These are phyloP conservation scores for Penicillium verhagenii DNA, from an alignment of 495 filamentous ascomycete genomes.

Conservation along the genomic window DNA sequence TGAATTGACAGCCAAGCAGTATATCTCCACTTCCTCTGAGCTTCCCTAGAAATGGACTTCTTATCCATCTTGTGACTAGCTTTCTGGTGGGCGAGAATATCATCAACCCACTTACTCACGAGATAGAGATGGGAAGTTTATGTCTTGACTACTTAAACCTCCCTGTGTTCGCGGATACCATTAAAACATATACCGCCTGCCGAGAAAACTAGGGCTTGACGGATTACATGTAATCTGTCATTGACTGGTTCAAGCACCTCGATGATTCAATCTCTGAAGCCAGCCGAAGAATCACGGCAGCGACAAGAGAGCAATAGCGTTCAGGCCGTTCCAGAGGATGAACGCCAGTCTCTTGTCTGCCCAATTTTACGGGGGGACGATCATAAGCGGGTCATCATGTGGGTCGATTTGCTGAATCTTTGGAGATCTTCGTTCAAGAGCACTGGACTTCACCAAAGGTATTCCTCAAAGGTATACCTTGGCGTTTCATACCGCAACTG, in stretches of 20 bases:
- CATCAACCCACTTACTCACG: background rate
- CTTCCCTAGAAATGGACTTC: no score
- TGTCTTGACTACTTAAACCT: conserved; percentile 3
- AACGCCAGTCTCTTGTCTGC: background rate
- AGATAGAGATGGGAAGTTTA: conserved; percentile 2
- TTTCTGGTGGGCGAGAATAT: conserved; percentile 3
- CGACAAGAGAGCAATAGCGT: background rate
- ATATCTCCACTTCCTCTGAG: no score
- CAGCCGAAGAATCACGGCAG: background rate
- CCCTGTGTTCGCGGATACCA: background rate
- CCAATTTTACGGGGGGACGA: conserved; percentile 1
- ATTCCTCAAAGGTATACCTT: background rate
- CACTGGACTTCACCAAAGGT: background rate
- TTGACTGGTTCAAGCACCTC: conserved; percentile 2
- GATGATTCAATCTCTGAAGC: background rate
- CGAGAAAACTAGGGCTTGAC: conserved; percentile 1
- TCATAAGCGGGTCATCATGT: background rate
- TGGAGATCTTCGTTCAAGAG: background rate
- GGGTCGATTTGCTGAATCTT: background rate
- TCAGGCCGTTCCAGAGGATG: background rate
- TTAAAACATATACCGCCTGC: background rate
- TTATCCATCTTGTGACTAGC: background rate
- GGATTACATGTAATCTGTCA: conserved; percentile 3
- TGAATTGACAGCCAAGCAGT: conserved; percentile 5
- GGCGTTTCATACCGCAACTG: background rate